These are phyloP conservation scores for Eucalyptus urophylla DNA, from an alignment of 345 rosid genomes.

Conservation along the genomic window DNA sequence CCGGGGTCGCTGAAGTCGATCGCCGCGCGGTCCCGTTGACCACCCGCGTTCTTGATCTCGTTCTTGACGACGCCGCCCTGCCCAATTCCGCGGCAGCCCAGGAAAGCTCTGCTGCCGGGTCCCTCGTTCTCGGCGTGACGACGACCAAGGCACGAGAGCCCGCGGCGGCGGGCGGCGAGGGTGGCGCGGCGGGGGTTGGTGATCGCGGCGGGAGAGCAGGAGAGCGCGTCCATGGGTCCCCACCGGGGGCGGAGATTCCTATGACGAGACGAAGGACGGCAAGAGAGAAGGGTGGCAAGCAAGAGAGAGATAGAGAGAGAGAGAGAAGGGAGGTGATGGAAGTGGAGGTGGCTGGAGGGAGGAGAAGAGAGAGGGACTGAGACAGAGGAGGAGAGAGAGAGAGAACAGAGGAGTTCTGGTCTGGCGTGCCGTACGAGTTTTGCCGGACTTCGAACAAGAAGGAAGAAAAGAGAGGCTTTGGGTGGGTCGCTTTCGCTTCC, in stretches of 20 bases:
- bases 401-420: not conserved
- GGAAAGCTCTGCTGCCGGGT: not conserved
- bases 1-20: constrained; percentile 69
- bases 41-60: not conserved
- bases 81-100: not conserved
- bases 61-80: not conserved
- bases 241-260: not conserved
- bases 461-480: no score
- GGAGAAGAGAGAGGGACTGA: not conserved
- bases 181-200: not conserved
- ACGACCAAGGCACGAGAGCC: not conserved
- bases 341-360: not conserved
- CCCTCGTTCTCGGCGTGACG: not conserved
- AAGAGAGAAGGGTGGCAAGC: not conserved
- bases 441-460: not conserved
- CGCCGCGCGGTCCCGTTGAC: not conserved
- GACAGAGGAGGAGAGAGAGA: not conserved
- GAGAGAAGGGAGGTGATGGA: not conserved
- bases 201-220: not conserved
- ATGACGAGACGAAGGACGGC: not conserved
- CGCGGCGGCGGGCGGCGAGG: not conserved
- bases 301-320: not conserved
- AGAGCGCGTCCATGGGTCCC: not conserved
- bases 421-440: not conserved
- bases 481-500: not conserved